phyloP scores from a whole-genome alignment of 139 green algal genomes.

The Chlamydomonas eustigma region DNA sequence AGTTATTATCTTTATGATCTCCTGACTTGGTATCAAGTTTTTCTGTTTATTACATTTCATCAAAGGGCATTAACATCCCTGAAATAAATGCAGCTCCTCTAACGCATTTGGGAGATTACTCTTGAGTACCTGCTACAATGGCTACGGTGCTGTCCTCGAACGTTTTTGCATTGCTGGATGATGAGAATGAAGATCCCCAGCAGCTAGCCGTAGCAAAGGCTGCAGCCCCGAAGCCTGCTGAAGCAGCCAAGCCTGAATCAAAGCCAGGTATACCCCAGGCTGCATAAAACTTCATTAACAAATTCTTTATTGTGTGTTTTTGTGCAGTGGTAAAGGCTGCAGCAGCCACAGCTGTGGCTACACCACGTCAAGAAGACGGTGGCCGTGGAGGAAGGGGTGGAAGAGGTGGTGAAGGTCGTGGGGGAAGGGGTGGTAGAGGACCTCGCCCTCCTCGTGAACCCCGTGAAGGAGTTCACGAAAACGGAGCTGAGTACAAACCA shows the following conservation, averaged over 20 bases:
- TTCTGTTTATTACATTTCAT: too few relatives aligned
- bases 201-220: not conserved
- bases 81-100: too few relatives aligned
- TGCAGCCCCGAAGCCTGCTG: not conserved
- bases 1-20: too few relatives aligned
- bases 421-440: constrained; percentile 31
- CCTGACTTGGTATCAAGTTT: too few relatives aligned
- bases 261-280: not conserved
- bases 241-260: not conserved
- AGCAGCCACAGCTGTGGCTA: not conserved
- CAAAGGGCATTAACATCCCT: too few relatives aligned
- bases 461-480: not conserved
- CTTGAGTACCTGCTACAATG: too few relatives aligned
- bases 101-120: too few relatives aligned
- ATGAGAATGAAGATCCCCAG: constrained; percentile 6
- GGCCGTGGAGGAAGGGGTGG: constrained; percentile 21
- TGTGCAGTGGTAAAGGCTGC: constrained; percentile 14
- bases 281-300: not conserved
- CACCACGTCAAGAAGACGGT: not conserved
- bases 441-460: constrained; percentile 45
- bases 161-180: not conserved
- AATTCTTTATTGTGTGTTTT: not conserved
- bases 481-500: not conserved
- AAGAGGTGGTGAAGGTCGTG: constrained; percentile 20
- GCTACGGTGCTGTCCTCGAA: not conserved